Evolutionary conservation across 805 yeast species (phyloP).

Genomic region (Dipodascus geniculatus): DNA sequence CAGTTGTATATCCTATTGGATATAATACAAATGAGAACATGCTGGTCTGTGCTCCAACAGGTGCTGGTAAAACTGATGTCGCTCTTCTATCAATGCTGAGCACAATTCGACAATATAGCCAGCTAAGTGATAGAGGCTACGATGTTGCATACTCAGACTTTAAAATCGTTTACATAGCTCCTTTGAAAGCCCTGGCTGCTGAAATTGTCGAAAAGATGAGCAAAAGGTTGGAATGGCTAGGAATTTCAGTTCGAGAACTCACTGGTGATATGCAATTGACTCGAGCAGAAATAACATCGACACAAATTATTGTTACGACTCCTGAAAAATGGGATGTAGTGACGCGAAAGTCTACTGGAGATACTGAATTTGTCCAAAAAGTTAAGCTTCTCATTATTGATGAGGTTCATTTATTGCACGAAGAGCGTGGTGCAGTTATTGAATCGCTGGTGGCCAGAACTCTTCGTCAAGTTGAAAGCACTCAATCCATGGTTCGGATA

Average conservation of each 20-base stretch:
- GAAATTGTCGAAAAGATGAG: slow-evolving; percentile 90
- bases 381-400: slow-evolving; percentile 83
- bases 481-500: slow-evolving; percentile 89
- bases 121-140: slow-evolving; percentile 29
- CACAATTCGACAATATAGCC: slow-evolving; percentile 54
- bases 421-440: slow-evolving; percentile 95
- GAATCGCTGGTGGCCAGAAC: slow-evolving; percentile 94
- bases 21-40: slow-evolving; percentile 88
- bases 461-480: slow-evolving; percentile 83
- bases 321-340: slow-evolving; percentile 98
- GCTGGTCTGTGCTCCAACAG: slow-evolving; percentile 95
- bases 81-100: slow-evolving; percentile 74
- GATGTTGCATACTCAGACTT: slow-evolving; percentile 74
- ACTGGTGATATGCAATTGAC: slow-evolving; percentile 96
- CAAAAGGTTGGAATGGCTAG: slow-evolving; percentile 69
- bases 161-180: slow-evolving; percentile 87
- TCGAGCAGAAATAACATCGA: slow-evolving; percentile 61
- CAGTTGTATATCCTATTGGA: slow-evolving; percentile 83
- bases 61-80: slow-evolving; percentile 96
- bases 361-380: slow-evolving; percentile 69
- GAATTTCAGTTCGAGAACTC: slow-evolving; percentile 73
- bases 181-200: slow-evolving; percentile 88
- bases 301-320: slow-evolving; percentile 86
- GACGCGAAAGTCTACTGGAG: slow-evolving; percentile 86
- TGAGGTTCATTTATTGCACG: slow-evolving; percentile 93